A percentile compares a stretch with the other conserved stretches of the same genome.
These are phyloP conservation scores for Leishmania arabica DNA, from an alignment of 208 protist genomes.

Conservation along the genomic window DNA sequence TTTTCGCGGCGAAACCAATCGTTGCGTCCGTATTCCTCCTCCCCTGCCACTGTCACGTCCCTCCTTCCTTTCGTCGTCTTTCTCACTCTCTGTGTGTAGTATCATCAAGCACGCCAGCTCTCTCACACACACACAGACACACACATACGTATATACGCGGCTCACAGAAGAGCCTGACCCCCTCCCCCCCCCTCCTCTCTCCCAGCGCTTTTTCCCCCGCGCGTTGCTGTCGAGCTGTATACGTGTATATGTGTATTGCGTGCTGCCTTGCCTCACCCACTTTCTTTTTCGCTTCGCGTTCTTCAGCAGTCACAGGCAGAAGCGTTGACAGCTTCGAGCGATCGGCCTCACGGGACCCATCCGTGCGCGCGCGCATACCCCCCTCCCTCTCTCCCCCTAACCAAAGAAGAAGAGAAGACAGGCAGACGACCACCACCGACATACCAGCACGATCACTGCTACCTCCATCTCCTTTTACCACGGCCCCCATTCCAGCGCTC, in stretches of 20 bases:
- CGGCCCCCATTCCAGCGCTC: neutral
- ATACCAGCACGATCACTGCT: neutral
- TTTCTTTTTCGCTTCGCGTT: constrained; percentile 2
- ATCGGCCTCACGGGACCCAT: neutral
- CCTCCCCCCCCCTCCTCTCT: neutral
- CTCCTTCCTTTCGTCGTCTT: no score
- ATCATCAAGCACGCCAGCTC: neutral
- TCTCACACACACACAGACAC: neutral
- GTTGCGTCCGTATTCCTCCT: neutral
- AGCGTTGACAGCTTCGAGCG: neutral
- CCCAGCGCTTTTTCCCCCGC: neutral
- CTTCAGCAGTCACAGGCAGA: no score
- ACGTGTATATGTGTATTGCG: no score
- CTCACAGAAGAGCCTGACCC: neutral
- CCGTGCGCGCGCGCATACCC: neutral
- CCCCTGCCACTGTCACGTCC: neutral
- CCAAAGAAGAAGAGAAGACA: no score
- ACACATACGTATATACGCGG: neutral
- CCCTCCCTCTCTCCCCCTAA: no score
- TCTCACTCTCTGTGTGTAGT: neutral
- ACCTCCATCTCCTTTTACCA: neutral
- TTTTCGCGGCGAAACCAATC: neutral
- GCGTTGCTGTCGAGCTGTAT: neutral
- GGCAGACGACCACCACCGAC: neutral
- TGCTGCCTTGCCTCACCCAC: neutral